Evolutionary conservation across 371 early-diverging fungal species (phyloP).

Genomic region (Smittium culicis): DNA sequence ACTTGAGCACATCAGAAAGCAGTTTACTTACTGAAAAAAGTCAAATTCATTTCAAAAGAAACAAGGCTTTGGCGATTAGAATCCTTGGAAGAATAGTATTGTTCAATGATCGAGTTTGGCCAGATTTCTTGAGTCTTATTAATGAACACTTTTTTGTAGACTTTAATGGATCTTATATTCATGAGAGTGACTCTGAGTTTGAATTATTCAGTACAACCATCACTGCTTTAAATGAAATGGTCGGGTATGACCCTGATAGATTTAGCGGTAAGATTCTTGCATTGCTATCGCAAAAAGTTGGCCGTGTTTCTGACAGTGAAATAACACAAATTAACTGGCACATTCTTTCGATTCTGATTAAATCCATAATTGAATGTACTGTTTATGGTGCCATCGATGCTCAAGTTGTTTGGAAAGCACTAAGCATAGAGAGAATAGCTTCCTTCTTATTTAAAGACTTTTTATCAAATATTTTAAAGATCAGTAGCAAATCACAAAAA

Average conservation of each 20-base stretch:
- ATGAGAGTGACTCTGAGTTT: background rate
- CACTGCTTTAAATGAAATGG: conserved; percentile 1
- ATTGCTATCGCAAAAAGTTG: background rate
- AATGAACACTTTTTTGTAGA: background rate
- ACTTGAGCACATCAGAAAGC: background rate
- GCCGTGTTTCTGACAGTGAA: background rate
- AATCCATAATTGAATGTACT: conserved; percentile 1
- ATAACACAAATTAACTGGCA: background rate
- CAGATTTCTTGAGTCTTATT: conserved; percentile 5
- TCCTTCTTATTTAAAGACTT: background rate
- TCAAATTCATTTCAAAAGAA: background rate
- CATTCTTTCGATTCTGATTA: background rate
- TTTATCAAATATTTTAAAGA: background rate
- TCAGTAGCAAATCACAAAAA: background rate
- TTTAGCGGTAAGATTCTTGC: background rate
- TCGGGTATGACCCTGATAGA: conserved; percentile 1
- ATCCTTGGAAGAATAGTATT: conserved; percentile 1
- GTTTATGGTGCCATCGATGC: background rate
- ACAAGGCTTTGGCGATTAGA: background rate
- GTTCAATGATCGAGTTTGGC: background rate
- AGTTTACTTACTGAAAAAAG: background rate
- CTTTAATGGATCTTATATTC: background rate
- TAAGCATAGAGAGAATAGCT: background rate
- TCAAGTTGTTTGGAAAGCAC: conserved; percentile 7
- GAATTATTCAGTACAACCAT: background rate